Percentiles rank a stretch among this genome's conserved stretches.
phyloP scores from a whole-genome alignment of 2,329 filamentous ascomycete species.

The Calonectria pauciramosa region DNA sequence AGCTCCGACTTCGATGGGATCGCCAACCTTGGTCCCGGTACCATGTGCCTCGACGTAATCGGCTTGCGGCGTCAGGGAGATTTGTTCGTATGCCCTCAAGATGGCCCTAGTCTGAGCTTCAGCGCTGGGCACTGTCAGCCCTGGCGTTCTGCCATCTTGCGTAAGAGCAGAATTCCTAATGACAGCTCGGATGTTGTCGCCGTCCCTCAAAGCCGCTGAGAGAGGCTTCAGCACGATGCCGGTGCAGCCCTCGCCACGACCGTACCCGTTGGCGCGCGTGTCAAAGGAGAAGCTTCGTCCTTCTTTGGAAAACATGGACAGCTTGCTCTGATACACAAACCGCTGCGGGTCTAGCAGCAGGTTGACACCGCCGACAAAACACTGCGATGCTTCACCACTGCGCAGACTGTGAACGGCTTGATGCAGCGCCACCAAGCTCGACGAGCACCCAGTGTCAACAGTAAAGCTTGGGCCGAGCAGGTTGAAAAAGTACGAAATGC shows the following conservation, averaged over 20 bases:
- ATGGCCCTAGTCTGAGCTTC: neutral
- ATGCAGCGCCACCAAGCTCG: neutral
- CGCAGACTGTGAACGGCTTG: neutral
- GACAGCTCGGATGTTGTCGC: conserved; percentile 1
- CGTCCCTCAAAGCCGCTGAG: neutral
- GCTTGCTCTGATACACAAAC: neutral
- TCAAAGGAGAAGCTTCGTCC: neutral
- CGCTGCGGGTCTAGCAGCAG: neutral
- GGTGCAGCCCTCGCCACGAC: neutral
- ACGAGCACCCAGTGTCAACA: neutral
- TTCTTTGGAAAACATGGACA: neutral
- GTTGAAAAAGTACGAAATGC: neutral
- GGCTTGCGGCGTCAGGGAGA: neutral
- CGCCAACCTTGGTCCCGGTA: neutral
- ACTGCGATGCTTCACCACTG: neutral
- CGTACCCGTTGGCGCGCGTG: neutral
- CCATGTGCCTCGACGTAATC: neutral
- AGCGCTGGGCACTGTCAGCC: neutral
- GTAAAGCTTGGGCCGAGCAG: neutral
- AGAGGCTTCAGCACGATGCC: neutral
- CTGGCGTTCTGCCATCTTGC: neutral
- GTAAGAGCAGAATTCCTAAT: neutral
- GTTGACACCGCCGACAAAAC: neutral
- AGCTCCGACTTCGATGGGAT: neutral
- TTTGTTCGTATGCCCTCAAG: neutral